Conservation (phyloP, 495 filamentous ascomycete genomes). For the Apiosordaria backusii region DNA sequence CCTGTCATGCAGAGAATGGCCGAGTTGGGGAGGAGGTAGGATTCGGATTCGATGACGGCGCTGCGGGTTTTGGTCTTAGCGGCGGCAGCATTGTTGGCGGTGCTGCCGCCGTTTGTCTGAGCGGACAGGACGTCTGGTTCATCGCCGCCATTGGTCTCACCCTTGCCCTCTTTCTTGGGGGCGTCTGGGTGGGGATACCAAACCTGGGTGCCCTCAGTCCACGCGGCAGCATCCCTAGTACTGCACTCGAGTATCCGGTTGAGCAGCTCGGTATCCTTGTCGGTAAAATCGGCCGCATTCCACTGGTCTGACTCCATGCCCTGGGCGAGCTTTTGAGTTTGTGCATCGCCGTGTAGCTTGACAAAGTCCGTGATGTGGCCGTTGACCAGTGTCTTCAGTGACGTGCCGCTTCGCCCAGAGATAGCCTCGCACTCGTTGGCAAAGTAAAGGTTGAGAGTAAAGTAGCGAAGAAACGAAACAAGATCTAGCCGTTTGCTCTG, state of each 20-base stretch:
- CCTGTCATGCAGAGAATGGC: conserved; percentile 73
- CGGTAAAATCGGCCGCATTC: conserved; percentile 81
- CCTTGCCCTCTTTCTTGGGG: conserved; percentile 16
- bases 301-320: conserved; percentile 88
- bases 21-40: conserved; percentile 81
- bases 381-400: conserved; percentile 84
- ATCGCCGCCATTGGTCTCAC: background rate
- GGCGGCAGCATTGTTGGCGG: conserved; percentile 51
- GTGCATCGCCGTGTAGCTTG: conserved; percentile 64
- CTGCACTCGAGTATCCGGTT: conserved; percentile 69
- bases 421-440: conserved; percentile 97
- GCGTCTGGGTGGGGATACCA: conserved; percentile 56
- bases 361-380: conserved; percentile 91
- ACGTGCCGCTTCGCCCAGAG: conserved; percentile 78
- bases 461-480: conserved; percentile 82
- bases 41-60: conserved; percentile 79
- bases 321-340: conserved; percentile 75
- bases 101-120: conserved; percentile 47
- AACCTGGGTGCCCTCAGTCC: conserved; percentile 67
- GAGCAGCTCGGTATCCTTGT: conserved; percentile 60
- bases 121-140: conserved; percentile 17
- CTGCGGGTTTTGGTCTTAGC: conserved; percentile 45
- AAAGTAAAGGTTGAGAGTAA: conserved; percentile 88
- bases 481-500: conserved; percentile 69
- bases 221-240: conserved; percentile 72